Percentiles rank a stretch among this genome's conserved stretches.
These are phyloP conservation scores for Byssothecium circinans DNA, from an alignment of 2,329 filamentous ascomycete species.

Conservation along the genomic window DNA sequence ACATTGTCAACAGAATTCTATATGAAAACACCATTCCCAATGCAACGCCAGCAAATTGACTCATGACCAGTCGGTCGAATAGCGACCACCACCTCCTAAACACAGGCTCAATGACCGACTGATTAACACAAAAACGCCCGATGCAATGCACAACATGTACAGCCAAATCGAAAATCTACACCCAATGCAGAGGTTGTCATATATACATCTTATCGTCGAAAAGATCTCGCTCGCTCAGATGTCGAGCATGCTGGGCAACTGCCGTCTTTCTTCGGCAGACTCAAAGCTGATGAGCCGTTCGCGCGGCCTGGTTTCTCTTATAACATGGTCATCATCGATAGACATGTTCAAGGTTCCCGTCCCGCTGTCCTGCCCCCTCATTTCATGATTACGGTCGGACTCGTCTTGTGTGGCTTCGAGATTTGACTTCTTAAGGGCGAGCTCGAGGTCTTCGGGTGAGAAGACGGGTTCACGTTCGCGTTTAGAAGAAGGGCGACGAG, in stretches of 20 bases:
- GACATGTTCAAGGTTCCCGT: neutral
- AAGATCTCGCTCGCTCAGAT: neutral
- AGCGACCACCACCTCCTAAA: neutral
- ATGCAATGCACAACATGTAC: conserved; percentile 1
- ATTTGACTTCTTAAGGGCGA: conserved; percentile 47
- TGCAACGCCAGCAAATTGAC: no score
- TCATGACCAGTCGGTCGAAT: neutral
- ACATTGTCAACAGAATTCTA: no score
- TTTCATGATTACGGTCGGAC: conserved; percentile 28
- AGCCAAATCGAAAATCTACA: neutral
- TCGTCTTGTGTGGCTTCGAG: conserved; percentile 36
- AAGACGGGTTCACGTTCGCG: conserved; percentile 45
- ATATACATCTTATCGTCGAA: neutral
- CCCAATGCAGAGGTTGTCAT: neutral
- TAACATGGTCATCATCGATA: neutral
- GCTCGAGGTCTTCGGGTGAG: conserved; percentile 48
- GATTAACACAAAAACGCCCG: neutral
- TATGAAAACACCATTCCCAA: no score
- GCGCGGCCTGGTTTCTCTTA: neutral
- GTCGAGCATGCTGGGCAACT: conserved; percentile 1
- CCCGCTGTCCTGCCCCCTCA: conserved; percentile 7
- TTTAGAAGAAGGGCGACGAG: conserved; percentile 27
- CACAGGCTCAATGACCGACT: neutral
- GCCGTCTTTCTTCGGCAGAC: neutral
- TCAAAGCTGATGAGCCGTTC: conserved; percentile 1